Base-by-base conservation (phyloP, 2,329 filamentous ascomycete species). In the Fusarium setosum region DNA sequence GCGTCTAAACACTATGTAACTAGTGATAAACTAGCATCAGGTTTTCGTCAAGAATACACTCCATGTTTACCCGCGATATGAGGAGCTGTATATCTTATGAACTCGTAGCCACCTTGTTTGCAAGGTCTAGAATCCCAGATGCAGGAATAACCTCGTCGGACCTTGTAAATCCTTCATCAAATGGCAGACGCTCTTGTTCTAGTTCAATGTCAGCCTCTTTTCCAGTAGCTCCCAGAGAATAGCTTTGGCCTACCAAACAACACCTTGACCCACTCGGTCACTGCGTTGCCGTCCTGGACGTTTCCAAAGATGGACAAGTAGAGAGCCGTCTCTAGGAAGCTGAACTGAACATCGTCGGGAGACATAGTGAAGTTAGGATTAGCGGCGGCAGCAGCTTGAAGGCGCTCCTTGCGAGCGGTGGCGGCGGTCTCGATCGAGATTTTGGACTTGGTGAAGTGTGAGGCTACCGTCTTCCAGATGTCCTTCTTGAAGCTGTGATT, bases 401-500 rank as follows among this genome's bases (percentile, higher is more conserved):
- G 56, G 11, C 68, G 68, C 7, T 61, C 53, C 7, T 71, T 71
- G 35, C 68, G 67, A 6, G 63, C 68, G 2, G 42, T 48, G 6
- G 68, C 68, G 3, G 68, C 68, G 2, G 56, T 66, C 32, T 51
- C 17, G 13, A 71, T 70, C 9, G 68, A 71, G 18, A 71, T 71
- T n/a, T 59, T 71, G 2, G 50, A 18, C 21, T 66, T 53, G 1
- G 59, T 64, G 12, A 71, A 71, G 31, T 71, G 68, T 2, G 68
- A 54, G 6, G 56, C 47, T 2, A 67, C 66, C 1, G 44, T 9
- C 1, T 34, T 32, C 68, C 68, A 71, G 37, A 71, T 68, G 21
- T 64, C 66, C 56, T 70, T 21, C 26, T 70, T 70, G 57, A 70
- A 70, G 34, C 65, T 70, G 23, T 62, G 37, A 23, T 71, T 71